Conservation (phyloP, 164 flowering plant genomes). For the Protea cynaroides region DNA sequence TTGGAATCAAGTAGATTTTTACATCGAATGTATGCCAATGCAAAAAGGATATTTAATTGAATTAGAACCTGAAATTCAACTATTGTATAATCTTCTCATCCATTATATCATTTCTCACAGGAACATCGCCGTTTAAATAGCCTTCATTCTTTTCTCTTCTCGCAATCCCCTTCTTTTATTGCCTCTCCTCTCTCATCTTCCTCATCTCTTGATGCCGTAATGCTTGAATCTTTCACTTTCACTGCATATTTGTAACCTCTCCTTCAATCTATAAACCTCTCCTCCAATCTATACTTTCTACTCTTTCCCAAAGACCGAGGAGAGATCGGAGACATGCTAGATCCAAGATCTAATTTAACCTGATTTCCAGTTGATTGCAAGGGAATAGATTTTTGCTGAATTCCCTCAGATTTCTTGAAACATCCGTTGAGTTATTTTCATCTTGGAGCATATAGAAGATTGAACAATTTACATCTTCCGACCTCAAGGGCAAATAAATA, state of each 20-base stretch:
- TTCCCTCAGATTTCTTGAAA: slow-evolving; percentile 17
- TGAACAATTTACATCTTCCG: no score
- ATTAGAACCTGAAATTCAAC: no score
- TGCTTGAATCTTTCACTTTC: slow-evolving; percentile 40
- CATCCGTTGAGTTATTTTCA: no score
- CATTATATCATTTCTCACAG: not conserved
- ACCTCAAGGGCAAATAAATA: no score
- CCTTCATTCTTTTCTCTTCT: not conserved
- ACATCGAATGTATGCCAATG: no score
- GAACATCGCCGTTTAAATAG: not conserved
- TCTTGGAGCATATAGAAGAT: no score
- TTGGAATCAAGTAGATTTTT: no score
- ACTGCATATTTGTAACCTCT: slow-evolving; percentile 13
- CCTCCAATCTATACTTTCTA: not conserved
- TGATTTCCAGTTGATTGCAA: not conserved
- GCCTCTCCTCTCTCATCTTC: slow-evolving; percentile 38
- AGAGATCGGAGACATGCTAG: not conserved
- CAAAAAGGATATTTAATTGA: no score
- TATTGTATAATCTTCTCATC: slow-evolving; percentile 10
- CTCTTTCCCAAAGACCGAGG: no score
- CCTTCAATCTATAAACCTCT: no score
- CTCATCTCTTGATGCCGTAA: slow-evolving; percentile 40
- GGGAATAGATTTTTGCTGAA: no score
- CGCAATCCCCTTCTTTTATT: slow-evolving; percentile 5
- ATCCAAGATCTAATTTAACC: not conserved